Percentiles rank a stretch among this genome's conserved stretches.
phyloP scores from a whole-genome alignment of 768 basidiomycete genomes.

The Hericium alpestre region DNA sequence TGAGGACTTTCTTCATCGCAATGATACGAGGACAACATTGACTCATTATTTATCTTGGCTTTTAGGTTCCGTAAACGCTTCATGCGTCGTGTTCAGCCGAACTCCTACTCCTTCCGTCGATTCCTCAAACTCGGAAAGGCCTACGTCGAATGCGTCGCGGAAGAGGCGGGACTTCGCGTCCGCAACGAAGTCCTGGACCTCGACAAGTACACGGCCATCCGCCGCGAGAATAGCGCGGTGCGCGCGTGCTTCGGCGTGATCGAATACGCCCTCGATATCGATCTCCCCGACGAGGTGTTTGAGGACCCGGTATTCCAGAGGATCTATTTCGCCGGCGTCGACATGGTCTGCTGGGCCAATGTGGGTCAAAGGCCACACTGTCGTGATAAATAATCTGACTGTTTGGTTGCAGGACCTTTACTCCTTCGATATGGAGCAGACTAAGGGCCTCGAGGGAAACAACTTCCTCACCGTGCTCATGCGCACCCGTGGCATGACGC shows the following conservation, averaged over 20 bases:
- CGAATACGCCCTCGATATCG: slow-evolving; percentile 49
- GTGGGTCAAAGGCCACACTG: slow-evolving; percentile 24
- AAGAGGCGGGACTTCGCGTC: slow-evolving; percentile 53
- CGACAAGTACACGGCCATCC: slow-evolving; percentile 42
- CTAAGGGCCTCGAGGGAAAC: slow-evolving; percentile 51
- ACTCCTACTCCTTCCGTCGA: slow-evolving; percentile 33
- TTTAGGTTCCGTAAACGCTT: slow-evolving; percentile 14
- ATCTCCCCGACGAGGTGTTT: slow-evolving; percentile 55
- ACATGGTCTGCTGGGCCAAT: slow-evolving; percentile 64
- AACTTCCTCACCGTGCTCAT: slow-evolving; percentile 64
- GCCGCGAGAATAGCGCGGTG: slow-evolving; percentile 62
- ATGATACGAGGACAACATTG: not conserved
- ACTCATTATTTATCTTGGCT: not conserved
- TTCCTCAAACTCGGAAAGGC: slow-evolving; percentile 42
- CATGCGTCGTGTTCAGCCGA: slow-evolving; percentile 39
- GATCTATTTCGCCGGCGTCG: slow-evolving; percentile 48
- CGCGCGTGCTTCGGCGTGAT: slow-evolving; percentile 53
- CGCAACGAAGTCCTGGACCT: slow-evolving; percentile 42
- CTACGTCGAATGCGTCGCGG: slow-evolving; percentile 49
- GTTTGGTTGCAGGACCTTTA: slow-evolving; percentile 43
- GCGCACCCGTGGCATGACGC: slow-evolving; percentile 37
- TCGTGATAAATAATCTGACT: too few relatives aligned
- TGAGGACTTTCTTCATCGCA: slow-evolving; percentile 19
- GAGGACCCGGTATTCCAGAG: slow-evolving; percentile 43
- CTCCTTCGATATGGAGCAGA: slow-evolving; percentile 66